These are phyloP conservation scores for Trichocladium antarcticum DNA, from an alignment of 495 filamentous ascomycete species.

Conservation along the genomic window DNA sequence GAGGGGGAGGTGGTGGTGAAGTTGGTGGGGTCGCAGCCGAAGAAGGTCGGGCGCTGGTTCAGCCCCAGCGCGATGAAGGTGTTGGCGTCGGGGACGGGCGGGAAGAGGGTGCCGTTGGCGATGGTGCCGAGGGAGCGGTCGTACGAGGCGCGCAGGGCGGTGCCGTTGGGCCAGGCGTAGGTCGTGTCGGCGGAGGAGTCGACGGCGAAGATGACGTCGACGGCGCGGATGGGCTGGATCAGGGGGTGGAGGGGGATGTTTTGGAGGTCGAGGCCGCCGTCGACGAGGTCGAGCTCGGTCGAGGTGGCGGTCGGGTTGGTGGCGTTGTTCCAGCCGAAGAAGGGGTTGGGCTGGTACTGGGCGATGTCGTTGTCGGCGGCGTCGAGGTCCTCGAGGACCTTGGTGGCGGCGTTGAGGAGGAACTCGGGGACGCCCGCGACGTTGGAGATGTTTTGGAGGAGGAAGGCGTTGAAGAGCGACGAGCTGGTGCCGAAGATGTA, in stretches of 20 bases:
- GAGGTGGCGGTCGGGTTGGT: constrained; percentile 49
- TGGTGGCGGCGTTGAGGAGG: constrained; percentile 40
- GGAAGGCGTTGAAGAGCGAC: constrained; percentile 70
- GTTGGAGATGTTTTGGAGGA: constrained; percentile 47
- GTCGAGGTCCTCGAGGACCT: constrained; percentile 46
- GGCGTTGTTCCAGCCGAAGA: constrained; percentile 55
- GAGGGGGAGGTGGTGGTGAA: constrained; percentile 34
- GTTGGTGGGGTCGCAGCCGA: constrained; percentile 73
- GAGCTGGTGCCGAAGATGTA: constrained; percentile 88
- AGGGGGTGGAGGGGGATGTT: constrained; percentile 82
- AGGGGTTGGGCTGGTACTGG: constrained; percentile 74
- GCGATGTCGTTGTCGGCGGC: constrained; percentile 64
- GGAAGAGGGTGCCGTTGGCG: constrained; percentile 75
- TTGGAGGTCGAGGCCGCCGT: constrained; percentile 78
- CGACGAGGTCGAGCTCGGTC: constrained; percentile 60
- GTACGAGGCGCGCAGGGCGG: constrained; percentile 72
- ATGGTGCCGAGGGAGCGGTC: constrained; percentile 55
- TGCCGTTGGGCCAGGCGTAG: constrained; percentile 76
- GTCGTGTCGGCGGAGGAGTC: constrained; percentile 75
- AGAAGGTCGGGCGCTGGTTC: constrained; percentile 82
- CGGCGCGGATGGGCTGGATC: constrained; percentile 62
- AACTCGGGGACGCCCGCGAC: constrained; percentile 39
- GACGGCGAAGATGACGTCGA: constrained; percentile 89
- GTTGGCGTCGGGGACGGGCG: constrained; percentile 65
- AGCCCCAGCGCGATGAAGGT: constrained; percentile 81